Evolutionary conservation across 306 rosid genomes (phyloP).

Genomic region (Potentilla sterilis): DNA sequence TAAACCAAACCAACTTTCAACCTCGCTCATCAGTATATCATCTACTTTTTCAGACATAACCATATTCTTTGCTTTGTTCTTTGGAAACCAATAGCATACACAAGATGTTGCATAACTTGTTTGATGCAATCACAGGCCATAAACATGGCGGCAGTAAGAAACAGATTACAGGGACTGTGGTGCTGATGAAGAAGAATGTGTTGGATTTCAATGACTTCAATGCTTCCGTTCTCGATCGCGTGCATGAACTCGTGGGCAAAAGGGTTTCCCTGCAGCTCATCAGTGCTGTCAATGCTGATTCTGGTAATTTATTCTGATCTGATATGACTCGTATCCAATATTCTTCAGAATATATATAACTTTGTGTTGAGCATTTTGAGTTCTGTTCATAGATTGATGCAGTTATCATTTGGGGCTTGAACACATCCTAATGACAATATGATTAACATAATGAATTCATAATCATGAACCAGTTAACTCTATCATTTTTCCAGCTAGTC

Average conservation of each 20-base stretch:
- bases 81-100: neutral
- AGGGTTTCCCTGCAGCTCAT: slow-evolving; percentile 33
- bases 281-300: slow-evolving; percentile 21
- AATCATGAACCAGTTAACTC: neutral
- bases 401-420: neutral
- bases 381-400: neutral
- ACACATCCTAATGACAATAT: neutral
- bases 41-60: neutral
- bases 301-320: slow-evolving; percentile 5
- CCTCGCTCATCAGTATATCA: neutral
- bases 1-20: slow-evolving; percentile 7
- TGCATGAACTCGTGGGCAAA: slow-evolving; percentile 27
- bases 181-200: slow-evolving; percentile 41
- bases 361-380: neutral
- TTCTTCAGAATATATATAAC: neutral
- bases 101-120: slow-evolving; percentile 19
- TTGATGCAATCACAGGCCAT: slow-evolving; percentile 15
- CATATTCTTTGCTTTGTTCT: neutral
- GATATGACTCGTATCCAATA: neutral
- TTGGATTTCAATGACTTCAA: slow-evolving; percentile 33
- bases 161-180: slow-evolving; percentile 30
- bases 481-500: neutral
- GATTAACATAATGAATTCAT: neutral
- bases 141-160: neutral
- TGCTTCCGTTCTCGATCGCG: slow-evolving; percentile 25